phyloP scores from a whole-genome alignment of 2,329 filamentous ascomycete species.

The Xylaria sp. region DNA sequence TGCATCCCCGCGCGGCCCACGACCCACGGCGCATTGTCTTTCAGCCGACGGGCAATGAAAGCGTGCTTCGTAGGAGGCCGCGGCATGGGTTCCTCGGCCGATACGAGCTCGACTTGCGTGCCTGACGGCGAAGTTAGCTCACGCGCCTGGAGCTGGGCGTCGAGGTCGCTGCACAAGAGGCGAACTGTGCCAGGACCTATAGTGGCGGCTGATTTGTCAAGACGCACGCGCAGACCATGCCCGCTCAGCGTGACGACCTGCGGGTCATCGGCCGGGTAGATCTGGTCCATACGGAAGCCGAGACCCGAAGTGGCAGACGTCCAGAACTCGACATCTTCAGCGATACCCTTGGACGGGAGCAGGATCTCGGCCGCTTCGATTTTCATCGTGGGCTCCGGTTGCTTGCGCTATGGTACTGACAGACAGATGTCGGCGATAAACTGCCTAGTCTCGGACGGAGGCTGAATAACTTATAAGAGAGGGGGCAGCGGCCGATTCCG shows the following conservation, averaged over 20 bases:
- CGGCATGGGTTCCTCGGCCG: conserved; percentile 28
- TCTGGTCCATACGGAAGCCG: conserved; percentile 39
- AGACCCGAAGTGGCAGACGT: conserved; percentile 33
- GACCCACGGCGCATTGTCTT: conserved; percentile 38
- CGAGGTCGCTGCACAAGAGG: conserved; percentile 32
- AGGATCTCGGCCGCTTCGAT: conserved; percentile 37
- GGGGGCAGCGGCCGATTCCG: conserved; percentile 12
- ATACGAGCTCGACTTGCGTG: conserved; percentile 34
- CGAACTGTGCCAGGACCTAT: conserved; percentile 24
- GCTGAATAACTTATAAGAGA: not conserved
- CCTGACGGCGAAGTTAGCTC: conserved; percentile 38
- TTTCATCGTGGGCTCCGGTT: conserved; percentile 28
- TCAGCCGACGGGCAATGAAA: conserved; percentile 34
- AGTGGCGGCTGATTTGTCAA: conserved; percentile 28
- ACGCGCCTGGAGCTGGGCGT: conserved; percentile 15
- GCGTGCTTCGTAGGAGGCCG: conserved; percentile 36
- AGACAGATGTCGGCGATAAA: conserved; percentile 26
- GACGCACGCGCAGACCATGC: conserved; percentile 38
- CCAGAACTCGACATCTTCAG: conserved; percentile 40
- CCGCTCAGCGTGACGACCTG: conserved; percentile 34
- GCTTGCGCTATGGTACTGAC: conserved; percentile 20
- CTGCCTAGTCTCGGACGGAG: not conserved
- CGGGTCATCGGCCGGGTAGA: conserved; percentile 40
- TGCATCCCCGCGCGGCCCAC: conserved; percentile 40
- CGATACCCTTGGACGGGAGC: conserved; percentile 38